phyloP scores from a whole-genome alignment of 495 filamentous ascomycete genomes.

The Amniculicola lignicola region DNA sequence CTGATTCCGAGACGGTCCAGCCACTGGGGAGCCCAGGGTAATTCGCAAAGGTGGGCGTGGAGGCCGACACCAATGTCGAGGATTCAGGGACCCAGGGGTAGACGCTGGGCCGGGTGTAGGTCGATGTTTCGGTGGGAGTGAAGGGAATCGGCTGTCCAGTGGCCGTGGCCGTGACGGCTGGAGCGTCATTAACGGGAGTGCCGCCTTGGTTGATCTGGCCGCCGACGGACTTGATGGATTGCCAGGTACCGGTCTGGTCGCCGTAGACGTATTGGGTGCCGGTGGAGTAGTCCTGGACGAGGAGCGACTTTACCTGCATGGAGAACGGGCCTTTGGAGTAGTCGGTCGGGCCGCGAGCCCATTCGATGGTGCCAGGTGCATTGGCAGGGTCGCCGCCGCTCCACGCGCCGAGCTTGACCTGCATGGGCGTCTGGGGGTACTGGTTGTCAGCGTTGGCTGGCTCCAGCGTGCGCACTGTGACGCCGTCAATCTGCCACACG shows the following conservation, averaged over 20 bases:
- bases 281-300: slow-evolving; percentile 85
- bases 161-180: slow-evolving; percentile 54
- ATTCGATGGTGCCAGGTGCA: slow-evolving; percentile 73
- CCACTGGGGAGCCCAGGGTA: slow-evolving; percentile 61
- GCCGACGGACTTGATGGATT: slow-evolving; percentile 73
- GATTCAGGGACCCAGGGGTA: slow-evolving; percentile 59
- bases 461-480: slow-evolving; percentile 63
- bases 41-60: slow-evolving; percentile 45
- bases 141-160: slow-evolving; percentile 58
- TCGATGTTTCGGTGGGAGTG: slow-evolving; percentile 56
- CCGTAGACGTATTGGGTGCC: slow-evolving; percentile 77
- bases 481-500: slow-evolving; percentile 77
- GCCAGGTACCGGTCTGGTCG: slow-evolving; percentile 71
- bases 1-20: slow-evolving; percentile 69
- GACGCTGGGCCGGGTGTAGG: slow-evolving; percentile 50
- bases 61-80: slow-evolving; percentile 41
- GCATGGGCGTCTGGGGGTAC: slow-evolving; percentile 91
- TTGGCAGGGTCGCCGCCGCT: slow-evolving; percentile 76
- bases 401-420: slow-evolving; percentile 83
- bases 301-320: slow-evolving; percentile 77
- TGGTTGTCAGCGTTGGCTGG: slow-evolving; percentile 61
- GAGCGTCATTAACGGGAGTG: slow-evolving; percentile 45
- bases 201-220: slow-evolving; percentile 60
- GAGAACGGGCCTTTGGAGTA: slow-evolving; percentile 76
- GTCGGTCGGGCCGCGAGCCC: slow-evolving; percentile 80